Evolutionary conservation across 352 stramenopile genomes (phyloP), one percentile per base, ranked within the genome.

Genomic region (Phytophthora niederhauseri): DNA sequence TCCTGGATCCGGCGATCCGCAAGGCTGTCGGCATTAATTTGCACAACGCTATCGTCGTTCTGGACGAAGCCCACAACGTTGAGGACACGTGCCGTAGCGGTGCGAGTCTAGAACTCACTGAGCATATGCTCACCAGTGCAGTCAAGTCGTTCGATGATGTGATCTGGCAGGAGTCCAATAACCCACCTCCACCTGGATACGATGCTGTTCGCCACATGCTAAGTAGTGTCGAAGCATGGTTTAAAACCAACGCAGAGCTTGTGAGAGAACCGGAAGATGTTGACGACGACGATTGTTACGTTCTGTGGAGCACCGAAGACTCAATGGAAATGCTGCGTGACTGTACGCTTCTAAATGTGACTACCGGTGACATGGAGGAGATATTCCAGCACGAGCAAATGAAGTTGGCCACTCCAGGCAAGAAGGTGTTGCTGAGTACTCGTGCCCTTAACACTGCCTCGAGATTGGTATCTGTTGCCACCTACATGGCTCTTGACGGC

Each of bases 51-150:
- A 92, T 95, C 31, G 75, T 96, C n/a, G 81, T 96, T 43, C 72
- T 96, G 50, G 89, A 96, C 48, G 89, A 96, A 64, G 89, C 89
- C 6, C 89, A 96, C 68, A 96, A 96, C 38, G 86, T 95, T n/a
- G 89, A 96, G 55, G 87, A 95, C 60, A 92, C 84, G 17, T 94
- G 85, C 28, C 87, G 87, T 6, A 79, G 73, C 6, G 78, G 81
- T 20, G 87, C 89, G 24, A 94, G 85, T 60, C 63, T 91, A 19
- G 89, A 96, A 57, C 57, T 96, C 14, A 91, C 81, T 22, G 71
- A 65, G 1, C 71, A 85, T 6, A 64, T 73, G 7, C 68, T 95
- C 12, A 68, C 57, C 2, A 65, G 70, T 17, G 74, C 84, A n/a
- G 86, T 87, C 24, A 82, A 76, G n/a, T 81, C 82, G 17, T 92